A percentile compares a stretch with the other conserved stretches of the same genome.
Evolutionary conservation across 2,329 filamentous ascomycete genomes (phyloP).

Genomic region (Aspergillus sclerotialis): DNA sequence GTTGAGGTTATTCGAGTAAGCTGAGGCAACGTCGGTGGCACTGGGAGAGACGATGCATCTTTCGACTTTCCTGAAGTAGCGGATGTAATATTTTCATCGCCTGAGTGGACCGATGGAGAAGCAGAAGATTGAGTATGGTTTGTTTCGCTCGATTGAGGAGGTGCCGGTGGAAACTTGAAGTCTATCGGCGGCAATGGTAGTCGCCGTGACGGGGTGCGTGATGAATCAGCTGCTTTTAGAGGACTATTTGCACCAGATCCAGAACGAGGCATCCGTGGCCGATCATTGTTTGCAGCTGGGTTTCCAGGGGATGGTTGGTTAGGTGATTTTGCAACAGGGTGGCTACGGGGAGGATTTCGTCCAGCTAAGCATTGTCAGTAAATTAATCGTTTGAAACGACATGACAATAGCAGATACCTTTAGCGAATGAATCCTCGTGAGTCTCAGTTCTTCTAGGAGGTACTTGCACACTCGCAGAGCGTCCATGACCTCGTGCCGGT

Average conservation of each 20-base stretch:
- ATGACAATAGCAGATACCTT: constrained; percentile 30
- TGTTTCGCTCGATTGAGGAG: constrained; percentile 25
- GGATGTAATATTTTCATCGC: constrained; percentile 14
- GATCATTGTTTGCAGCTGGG: constrained; percentile 28
- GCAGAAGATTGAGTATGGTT: constrained; percentile 17
- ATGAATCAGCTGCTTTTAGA: constrained; percentile 29
- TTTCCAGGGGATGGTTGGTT: constrained; percentile 20
- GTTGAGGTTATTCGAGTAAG: constrained; percentile 65
- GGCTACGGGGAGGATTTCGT: constrained; percentile 27
- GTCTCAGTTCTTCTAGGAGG: constrained; percentile 43
- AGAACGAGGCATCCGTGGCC: constrained; percentile 17
- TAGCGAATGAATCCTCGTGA: constrained; percentile 31
- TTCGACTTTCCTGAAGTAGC: constrained; percentile 12
- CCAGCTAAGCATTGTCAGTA: constrained; percentile 16
- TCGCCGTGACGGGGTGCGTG: constrained; percentile 33
- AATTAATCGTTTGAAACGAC: constrained; percentile 1
- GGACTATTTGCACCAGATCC: constrained; percentile 24
- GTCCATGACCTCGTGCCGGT: constrained; percentile 59
- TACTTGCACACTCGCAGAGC: constrained; percentile 78
- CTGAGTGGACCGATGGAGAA: constrained; percentile 23
- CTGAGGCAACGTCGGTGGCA: constrained; percentile 29
- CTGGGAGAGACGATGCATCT: constrained; percentile 18
- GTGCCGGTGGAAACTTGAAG: constrained; percentile 52
- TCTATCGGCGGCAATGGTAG: constrained; percentile 33
- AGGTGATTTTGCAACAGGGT: constrained; percentile 23